phyloP scores from a whole-genome alignment of 225 moss, liverwort and hornwort genomes.

The Takakia lepidozioides region DNA sequence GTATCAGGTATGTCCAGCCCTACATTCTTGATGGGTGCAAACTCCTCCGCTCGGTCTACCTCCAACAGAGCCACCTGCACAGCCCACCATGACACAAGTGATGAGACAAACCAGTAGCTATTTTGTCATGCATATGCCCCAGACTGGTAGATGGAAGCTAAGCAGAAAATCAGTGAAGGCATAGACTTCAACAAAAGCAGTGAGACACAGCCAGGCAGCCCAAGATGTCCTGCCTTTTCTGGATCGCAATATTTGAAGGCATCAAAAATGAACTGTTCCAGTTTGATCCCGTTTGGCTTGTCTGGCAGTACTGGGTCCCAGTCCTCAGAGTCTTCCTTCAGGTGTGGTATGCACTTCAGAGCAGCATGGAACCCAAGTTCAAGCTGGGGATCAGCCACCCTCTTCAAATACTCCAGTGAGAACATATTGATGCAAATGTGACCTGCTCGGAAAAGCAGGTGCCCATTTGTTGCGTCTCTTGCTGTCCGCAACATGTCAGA shows the following conservation, averaged over 20 bases:
- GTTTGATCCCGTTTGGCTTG: slow-evolving; percentile 73
- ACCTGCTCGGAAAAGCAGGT: slow-evolving; percentile 49
- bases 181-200: background rate
- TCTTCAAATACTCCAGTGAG: slow-evolving; percentile 52
- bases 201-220: background rate
- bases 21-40: slow-evolving; percentile 84
- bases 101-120: no score
- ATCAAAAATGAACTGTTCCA: slow-evolving; percentile 91
- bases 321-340: slow-evolving; percentile 30
- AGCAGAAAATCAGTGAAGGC: background rate
- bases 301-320: slow-evolving; percentile 38
- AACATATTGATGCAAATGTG: slow-evolving; percentile 82
- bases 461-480: slow-evolving; percentile 29
- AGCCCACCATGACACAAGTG: background rate
- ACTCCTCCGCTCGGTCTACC: slow-evolving; percentile 79
- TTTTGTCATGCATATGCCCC: no score
- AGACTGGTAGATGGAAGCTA: background rate
- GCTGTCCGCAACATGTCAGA: slow-evolving; percentile 42
- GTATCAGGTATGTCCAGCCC: slow-evolving; percentile 58
- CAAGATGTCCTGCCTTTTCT: slow-evolving; percentile 79
- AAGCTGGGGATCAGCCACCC: slow-evolving; percentile 26
- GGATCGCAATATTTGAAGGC: slow-evolving; percentile 57
- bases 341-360: slow-evolving; percentile 48
- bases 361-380: slow-evolving; percentile 67
- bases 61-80: slow-evolving; percentile 73